Percentiles rank a stretch among this genome's conserved stretches.
Evolutionary conservation across 2,329 filamentous ascomycete genomes (phyloP).

Genomic region (Tolypocladium capitatum): DNA sequence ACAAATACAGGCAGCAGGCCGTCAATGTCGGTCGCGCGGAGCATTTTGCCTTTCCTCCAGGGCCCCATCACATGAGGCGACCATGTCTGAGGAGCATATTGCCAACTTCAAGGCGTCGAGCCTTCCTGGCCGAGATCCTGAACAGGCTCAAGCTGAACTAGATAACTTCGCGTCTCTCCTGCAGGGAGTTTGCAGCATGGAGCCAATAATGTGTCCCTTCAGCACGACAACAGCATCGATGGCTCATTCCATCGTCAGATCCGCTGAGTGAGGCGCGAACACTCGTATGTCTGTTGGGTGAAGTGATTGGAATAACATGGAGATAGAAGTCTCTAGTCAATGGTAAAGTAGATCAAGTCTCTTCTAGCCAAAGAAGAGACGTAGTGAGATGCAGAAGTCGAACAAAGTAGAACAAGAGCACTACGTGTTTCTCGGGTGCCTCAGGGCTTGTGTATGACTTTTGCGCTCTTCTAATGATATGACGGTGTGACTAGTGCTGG

Average conservation of each 20-base stretch:
- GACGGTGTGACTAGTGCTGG: background rate
- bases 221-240: slow-evolving; percentile 3
- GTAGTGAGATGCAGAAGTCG: background rate
- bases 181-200: slow-evolving; percentile 1
- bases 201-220: slow-evolving; percentile 2
- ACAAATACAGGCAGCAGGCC: too few species aligned
- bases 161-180: background rate
- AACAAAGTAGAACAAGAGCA: background rate
- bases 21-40: slow-evolving; percentile 3
- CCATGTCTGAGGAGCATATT: background rate
- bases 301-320: background rate
- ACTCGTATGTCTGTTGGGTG: too few species aligned
- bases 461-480: background rate
- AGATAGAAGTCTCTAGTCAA: background rate
- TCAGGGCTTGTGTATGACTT: background rate
- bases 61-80: slow-evolving; percentile 1
- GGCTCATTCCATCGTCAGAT: slow-evolving; percentile 2
- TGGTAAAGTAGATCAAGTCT: background rate
- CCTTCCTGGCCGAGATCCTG: background rate
- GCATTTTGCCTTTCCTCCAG: slow-evolving; percentile 1
- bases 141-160: background rate
- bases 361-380: background rate
- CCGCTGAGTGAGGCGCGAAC: background rate
- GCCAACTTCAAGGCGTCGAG: background rate
- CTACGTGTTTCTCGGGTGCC: background rate